Evolutionary conservation across 352 stramenopile genomes (phyloP).

Genomic region (Globisporangium middletonii): DNA sequence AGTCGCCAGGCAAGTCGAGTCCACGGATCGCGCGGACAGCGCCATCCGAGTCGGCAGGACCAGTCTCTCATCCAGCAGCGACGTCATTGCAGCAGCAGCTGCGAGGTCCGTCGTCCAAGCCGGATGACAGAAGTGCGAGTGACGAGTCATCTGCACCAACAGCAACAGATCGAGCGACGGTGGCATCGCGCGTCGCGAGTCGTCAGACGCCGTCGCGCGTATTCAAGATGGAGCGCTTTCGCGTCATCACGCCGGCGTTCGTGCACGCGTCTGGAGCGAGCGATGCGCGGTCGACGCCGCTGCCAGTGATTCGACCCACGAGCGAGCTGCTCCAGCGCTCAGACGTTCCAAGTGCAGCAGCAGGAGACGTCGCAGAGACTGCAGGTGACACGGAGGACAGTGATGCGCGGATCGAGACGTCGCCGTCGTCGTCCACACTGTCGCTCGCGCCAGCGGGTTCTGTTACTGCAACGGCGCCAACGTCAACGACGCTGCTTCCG

Average conservation of each 20-base stretch:
- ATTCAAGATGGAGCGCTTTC: slow-evolving; percentile 71
- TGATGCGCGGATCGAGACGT: not conserved
- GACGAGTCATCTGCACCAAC: not conserved
- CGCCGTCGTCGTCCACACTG: not conserved
- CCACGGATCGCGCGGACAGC: slow-evolving; percentile 4
- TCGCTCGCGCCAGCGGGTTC: not conserved
- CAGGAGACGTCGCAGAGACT: not conserved
- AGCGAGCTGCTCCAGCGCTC: not conserved
- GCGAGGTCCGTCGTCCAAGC: not conserved
- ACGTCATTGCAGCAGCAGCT: not conserved
- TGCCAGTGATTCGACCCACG: slow-evolving; percentile 8
- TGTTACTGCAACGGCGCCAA: not conserved
- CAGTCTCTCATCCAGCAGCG: not conserved
- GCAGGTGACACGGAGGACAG: not conserved
- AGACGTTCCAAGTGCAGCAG: not conserved
- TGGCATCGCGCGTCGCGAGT: slow-evolving; percentile 23
- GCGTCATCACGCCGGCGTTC: slow-evolving; percentile 51
- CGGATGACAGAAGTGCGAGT: not conserved
- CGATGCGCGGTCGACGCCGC: not conserved
- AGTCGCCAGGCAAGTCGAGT: not conserved
- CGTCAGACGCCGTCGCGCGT: slow-evolving; percentile 32
- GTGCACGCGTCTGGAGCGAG: slow-evolving; percentile 6
- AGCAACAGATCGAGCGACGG: slow-evolving; percentile 5
- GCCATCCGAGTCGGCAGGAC: not conserved
- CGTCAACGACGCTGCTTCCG: slow-evolving; percentile 28